Evolutionary conservation across 106 monocot species (phyloP), one percentile per base, ranked within the genome.

Genomic region (Dendrobium nobile): DNA sequence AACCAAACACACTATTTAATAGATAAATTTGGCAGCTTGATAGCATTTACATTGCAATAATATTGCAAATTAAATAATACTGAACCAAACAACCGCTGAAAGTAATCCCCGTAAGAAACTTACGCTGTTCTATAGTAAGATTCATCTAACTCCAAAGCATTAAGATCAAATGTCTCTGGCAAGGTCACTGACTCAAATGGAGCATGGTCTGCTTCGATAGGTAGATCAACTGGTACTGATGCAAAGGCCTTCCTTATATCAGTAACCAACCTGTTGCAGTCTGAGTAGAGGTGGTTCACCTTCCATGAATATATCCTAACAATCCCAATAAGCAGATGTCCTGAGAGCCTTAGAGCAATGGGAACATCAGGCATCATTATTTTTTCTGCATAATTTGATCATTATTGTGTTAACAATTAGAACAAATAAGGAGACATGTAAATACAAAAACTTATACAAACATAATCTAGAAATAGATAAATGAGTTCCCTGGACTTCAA

Each of bases 301-400:
- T 98, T 98, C 89, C 85, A 87, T 28, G 92, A 92, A 54, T 92
- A 98, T 88, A 98, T 95, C 43, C 88, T 82, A 16, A 93, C 95
- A 17, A 98, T 81, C 10, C 98, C 98, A 2, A 91, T 81, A 16
- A 98, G 87, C 33, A 98, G 88, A 79, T 98, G 94, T 9, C 91
- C 98, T 4, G 95, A 92, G 41, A 98, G 74, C 80, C 98, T 92
- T 82, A 98, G 80, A 41, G 98, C 95, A 59, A 98, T 91, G 22
- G 98, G 98, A 16, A 86, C 91, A 70, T 93, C 91, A 9, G 98
- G 95, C 28, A 86, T 85, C 87, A 99, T 92, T 77, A 99, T 91
- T 40, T 22, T 81, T 15, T 95, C 95, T 95, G 67, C 27, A 16
- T 17, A 74, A 45, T 48, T 18, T 3, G 0, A 22, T 47, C 9